Evolutionary conservation across 495 filamentous ascomycete genomes (phyloP).

Genomic region (Daldinia concentrica): DNA sequence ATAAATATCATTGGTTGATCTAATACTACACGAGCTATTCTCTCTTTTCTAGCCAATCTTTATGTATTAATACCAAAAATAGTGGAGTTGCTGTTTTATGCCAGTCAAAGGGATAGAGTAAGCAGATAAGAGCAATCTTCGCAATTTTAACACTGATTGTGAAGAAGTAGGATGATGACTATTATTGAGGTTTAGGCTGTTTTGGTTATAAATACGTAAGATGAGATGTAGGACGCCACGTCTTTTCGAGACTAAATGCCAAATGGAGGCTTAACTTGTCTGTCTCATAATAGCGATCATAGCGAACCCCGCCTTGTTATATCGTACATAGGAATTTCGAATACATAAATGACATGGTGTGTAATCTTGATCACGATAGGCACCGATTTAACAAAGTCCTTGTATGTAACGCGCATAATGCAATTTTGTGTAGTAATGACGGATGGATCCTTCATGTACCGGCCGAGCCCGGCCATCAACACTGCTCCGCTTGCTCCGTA

Average conservation of each 20-base stretch:
- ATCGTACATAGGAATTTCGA: no score
- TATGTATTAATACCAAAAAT: no score
- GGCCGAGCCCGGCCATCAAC: conserved; percentile 14
- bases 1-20: no score
- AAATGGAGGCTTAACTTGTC: not conserved
- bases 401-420: conserved; percentile 18
- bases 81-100: no score
- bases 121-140: not conserved
- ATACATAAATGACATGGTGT: not conserved
- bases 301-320: no score
- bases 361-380: not conserved
- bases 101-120: no score
- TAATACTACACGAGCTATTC: no score
- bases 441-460: conserved; percentile 27
- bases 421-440: conserved; percentile 16
- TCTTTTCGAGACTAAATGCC: not conserved
- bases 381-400: not conserved
- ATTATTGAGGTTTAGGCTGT: no score
- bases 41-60: no score
- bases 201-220: no score
- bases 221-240: no score
- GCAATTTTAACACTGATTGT: not conserved
- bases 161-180: no score
- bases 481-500: conserved; percentile 13
- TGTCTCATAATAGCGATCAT: not conserved